These are phyloP conservation scores for Zygosaccharomyces pseudobailii DNA, from an alignment of 1,139 yeast genomes.

Conservation along the genomic window DNA sequence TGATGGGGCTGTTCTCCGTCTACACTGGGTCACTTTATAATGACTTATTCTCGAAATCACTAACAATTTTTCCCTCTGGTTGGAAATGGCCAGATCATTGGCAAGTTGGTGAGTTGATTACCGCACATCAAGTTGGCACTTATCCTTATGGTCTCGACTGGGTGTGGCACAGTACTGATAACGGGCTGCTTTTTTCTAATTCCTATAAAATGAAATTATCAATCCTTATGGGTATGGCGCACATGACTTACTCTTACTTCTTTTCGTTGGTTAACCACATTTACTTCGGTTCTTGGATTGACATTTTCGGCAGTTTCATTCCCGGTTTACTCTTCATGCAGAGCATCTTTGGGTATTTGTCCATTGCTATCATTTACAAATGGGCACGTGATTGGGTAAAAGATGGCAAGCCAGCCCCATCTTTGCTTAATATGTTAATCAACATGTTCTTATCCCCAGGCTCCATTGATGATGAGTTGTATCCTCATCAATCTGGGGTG, in stretches of 20 bases:
- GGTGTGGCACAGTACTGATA: slow-evolving; percentile 97
- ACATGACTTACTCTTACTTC: slow-evolving; percentile 86
- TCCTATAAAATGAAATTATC: slow-evolving; percentile 96
- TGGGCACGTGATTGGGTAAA: slow-evolving; percentile 94
- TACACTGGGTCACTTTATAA: slow-evolving; percentile 92
- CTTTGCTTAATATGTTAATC: slow-evolving; percentile 87
- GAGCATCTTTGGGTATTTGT: slow-evolving; percentile 87
- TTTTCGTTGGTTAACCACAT: slow-evolving; percentile 80
- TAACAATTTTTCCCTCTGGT: slow-evolving; percentile 80
- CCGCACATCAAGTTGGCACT: slow-evolving; percentile 59
- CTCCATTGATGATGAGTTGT: slow-evolving; percentile 71
- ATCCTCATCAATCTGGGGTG: slow-evolving; percentile 76
- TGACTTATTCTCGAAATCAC: slow-evolving; percentile 84
- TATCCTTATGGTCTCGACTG: slow-evolving; percentile 88
- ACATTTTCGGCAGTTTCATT: slow-evolving; percentile 85
- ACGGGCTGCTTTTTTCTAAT: slow-evolving; percentile 81
- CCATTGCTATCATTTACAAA: slow-evolving; percentile 80
- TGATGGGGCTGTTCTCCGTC: slow-evolving; percentile 92
- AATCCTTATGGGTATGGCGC: slow-evolving; percentile 88
- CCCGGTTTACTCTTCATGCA: slow-evolving; percentile 96
- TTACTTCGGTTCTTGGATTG: slow-evolving; percentile 70
- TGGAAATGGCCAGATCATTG: slow-evolving; percentile 87
- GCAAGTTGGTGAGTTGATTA: slow-evolving; percentile 56
- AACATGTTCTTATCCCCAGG: slow-evolving; percentile 97
- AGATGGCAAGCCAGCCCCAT: slow-evolving; percentile 76